phyloP scores from a whole-genome alignment of 768 basidiomycete species.

The Phylloporus scabripes region DNA sequence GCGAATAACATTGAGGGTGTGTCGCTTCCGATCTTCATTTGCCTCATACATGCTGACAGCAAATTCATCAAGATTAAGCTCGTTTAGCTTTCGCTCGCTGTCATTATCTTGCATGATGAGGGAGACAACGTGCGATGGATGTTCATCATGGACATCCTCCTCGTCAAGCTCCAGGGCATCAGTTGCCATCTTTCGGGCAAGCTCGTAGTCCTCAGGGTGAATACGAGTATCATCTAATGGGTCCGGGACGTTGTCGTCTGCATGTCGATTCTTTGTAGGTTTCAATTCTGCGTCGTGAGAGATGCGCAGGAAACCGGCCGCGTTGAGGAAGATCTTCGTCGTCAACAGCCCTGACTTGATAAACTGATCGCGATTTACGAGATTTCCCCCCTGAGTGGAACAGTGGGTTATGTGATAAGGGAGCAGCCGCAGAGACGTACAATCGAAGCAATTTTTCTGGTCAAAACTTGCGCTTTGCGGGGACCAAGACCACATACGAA shows the following conservation, averaged over 20 bases:
- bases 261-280: conserved; percentile 51
- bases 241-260: conserved; percentile 70
- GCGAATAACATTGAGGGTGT: conserved; percentile 84
- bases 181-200: conserved; percentile 97
- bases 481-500: conserved; percentile 94
- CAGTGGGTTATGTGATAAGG: background rate
- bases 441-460: conserved; percentile 72
- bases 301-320: conserved; percentile 87
- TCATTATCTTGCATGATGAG: conserved; percentile 81
- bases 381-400: conserved; percentile 66
- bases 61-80: conserved; percentile 94
- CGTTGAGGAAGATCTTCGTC: conserved; percentile 87
- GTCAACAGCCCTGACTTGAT: conserved; percentile 75
- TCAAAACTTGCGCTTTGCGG: conserved; percentile 80
- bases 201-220: conserved; percentile 95
- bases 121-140: conserved; percentile 85
- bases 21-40: conserved; percentile 80
- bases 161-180: conserved; percentile 97
- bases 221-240: conserved; percentile 94
- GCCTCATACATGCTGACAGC: conserved; percentile 86
- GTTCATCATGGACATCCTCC: conserved; percentile 89
- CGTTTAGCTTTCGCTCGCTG: conserved; percentile 73
- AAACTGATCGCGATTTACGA: conserved; percentile 85
- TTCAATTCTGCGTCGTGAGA: conserved; percentile 63
- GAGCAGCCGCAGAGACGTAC: conserved; percentile 39